A percentile compares a stretch with the other conserved stretches of the same genome.
These are phyloP conservation scores for Podaxis pistillaris DNA, from an alignment of 768 basidiomycete genomes.

Conservation along the genomic window DNA sequence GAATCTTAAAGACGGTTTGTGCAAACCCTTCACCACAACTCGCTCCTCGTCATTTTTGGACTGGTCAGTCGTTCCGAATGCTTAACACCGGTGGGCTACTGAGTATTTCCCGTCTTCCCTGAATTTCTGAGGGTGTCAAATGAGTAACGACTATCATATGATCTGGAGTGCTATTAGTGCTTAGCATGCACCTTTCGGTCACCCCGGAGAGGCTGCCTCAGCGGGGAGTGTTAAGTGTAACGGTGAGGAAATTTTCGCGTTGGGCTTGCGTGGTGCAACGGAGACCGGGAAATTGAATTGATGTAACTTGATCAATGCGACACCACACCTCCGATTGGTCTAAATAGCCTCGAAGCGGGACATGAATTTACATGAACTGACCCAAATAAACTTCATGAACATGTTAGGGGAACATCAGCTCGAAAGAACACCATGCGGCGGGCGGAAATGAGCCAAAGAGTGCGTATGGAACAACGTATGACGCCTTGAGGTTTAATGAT, in stretches of 20 bases:
- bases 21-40: neutral
- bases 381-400: neutral
- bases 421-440: neutral
- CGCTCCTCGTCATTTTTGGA: neutral
- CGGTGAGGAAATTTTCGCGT: neutral
- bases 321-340: neutral
- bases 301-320: neutral
- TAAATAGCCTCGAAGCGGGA: neutral
- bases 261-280: neutral
- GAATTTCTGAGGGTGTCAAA: neutral
- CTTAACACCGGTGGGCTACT: neutral
- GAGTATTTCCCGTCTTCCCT: neutral
- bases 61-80: neutral
- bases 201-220: neutral
- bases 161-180: neutral
- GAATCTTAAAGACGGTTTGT: neutral
- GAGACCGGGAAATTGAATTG: neutral
- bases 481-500: neutral
- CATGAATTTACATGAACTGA: neutral
- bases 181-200: neutral
- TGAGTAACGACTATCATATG: neutral
- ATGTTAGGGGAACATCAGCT: neutral
- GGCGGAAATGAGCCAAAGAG: neutral
- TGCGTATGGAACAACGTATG: neutral
- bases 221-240: neutral